Base-by-base conservation (phyloP, 106 monocot species). In the Iris macrosiphon region DNA sequence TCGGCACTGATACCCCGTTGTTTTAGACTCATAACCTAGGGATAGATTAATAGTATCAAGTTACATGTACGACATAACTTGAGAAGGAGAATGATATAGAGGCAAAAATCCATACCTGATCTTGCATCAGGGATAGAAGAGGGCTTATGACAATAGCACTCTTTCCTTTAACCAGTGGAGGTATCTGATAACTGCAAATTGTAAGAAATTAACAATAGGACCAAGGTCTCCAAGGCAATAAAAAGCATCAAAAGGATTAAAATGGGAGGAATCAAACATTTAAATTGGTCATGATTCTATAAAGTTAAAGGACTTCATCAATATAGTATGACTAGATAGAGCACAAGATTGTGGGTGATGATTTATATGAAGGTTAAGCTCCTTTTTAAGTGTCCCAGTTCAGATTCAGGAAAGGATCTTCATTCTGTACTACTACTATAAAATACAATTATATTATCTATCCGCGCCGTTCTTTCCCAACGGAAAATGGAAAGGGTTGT, bases 111-210 rank as follows among this genome's bases (percentile, higher is more conserved):
- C 28, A 39, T 72, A 87, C 96, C 83, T 98, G 98, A 78, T 98
- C 98, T 75, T 98, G 98, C 83, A 98, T 98, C 61, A 98, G 72
- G 26, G 98, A 65, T 32, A 98, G 60, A 66, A 98, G 75, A 29
- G 91, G 98, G 52, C 98, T 98, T 57, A 98, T 82, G 34, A 98
- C 72, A 26, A 91, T 57, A 20, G 85, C 86, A 46, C 87, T 98
- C 40, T 87, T 98, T 16, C 65, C 57, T 39, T 45, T 77, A 35
- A 87, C 61, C 32, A 98, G 66, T 47, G 91, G 87, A 68, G 98
- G 98, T 67, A 98, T 70, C 78, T 98, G 98, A 45, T 98, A 98
- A 42, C 98, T 91, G 72, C 18, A 68, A 62, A 57, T 23, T 66
- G 25, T 40, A 59, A 45, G 25, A 58, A 26, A 17, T 17, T 3